Evolutionary conservation across 371 early-diverging fungal species (phyloP).

Genomic region (Amoeboaphelidium occidentale): DNA sequence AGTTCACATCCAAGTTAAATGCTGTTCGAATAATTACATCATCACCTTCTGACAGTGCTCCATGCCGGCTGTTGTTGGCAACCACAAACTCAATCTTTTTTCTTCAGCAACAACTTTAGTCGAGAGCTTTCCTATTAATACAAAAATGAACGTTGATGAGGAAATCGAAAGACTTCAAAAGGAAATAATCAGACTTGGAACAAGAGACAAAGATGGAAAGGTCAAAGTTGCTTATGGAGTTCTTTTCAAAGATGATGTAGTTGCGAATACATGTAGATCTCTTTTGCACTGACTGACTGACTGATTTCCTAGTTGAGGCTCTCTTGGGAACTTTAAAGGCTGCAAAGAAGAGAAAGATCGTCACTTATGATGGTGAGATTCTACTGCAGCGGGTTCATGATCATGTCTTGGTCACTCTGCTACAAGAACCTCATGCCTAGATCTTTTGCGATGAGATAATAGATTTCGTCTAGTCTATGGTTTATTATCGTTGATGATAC

Average conservation of each 20-base stretch:
- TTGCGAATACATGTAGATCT: background rate
- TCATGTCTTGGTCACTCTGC: background rate
- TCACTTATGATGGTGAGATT: constrained; percentile 1
- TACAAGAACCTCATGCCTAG: background rate
- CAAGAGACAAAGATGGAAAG: background rate
- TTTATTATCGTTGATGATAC: too few relatives aligned
- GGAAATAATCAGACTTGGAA: background rate
- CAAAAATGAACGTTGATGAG: background rate
- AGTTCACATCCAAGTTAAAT: too few relatives aligned
- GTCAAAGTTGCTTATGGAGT: background rate
- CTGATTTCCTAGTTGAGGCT: background rate
- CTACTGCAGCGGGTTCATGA: constrained; percentile 1
- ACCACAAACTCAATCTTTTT: too few relatives aligned
- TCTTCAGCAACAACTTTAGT: too few relatives aligned
- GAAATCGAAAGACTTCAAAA: background rate
- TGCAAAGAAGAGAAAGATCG: constrained; percentile 2
- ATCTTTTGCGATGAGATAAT: too few relatives aligned
- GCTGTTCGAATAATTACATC: too few relatives aligned
- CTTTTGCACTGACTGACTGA: background rate
- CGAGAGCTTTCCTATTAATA: too few relatives aligned
- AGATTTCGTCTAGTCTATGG: too few relatives aligned
- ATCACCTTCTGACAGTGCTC: too few relatives aligned
- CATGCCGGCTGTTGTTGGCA: too few relatives aligned
- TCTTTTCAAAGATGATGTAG: background rate
- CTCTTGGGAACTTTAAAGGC: constrained; percentile 1